Evolutionary conservation across 768 basidiomycete genomes (phyloP), one percentile per base, ranked within the genome.

Genomic region (Amanita pallidorosea): DNA sequence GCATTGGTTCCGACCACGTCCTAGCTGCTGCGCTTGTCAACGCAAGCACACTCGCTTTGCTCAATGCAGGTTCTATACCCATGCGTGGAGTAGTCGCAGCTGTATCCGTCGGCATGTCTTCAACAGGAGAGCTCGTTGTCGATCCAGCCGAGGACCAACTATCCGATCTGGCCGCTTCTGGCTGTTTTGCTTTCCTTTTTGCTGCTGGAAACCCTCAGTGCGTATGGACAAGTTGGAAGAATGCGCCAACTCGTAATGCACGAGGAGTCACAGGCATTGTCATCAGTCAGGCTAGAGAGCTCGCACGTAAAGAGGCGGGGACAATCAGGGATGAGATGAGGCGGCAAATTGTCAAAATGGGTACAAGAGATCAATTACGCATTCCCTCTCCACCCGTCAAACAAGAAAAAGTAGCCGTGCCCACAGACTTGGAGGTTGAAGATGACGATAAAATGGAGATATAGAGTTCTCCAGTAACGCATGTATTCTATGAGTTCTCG

Each of bases 51-150:
- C 66, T 87, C 1, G 82, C 88, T 0, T 67, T 89, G 7, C 60
- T 91, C 27, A 83, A 80, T 41, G 76, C 85, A 0, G 77, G 79
- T 0, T 85, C 85, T 1, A 65, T 91, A 0, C 80, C 85, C 0
- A 81, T 89, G 85, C 69, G 74, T 2, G 85, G 86, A 1, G 77
- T 84, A n/a, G 73, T 85, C 0, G 81, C 81, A 47, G 87, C 88
- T 4, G 75, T 83, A 2, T 67, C 83, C 0, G 70, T 85, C 1
- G 79, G 77, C 0, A 67, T 68, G 12, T 60, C 57, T 6, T 44
- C 42, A 11, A 60, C 55, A 4, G 59, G 67, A 0, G 53, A 55
- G 1, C 61, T 82, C 2, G 59, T 83, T 12, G 64, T 81, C 2
- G 81, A 83, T 59, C 80, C 81, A 1, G 67, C 61, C 7, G 74